These are phyloP conservation scores for Chenopodium berlandieri DNA, from an alignment of 148 eudicot species.

Conservation along the genomic window DNA sequence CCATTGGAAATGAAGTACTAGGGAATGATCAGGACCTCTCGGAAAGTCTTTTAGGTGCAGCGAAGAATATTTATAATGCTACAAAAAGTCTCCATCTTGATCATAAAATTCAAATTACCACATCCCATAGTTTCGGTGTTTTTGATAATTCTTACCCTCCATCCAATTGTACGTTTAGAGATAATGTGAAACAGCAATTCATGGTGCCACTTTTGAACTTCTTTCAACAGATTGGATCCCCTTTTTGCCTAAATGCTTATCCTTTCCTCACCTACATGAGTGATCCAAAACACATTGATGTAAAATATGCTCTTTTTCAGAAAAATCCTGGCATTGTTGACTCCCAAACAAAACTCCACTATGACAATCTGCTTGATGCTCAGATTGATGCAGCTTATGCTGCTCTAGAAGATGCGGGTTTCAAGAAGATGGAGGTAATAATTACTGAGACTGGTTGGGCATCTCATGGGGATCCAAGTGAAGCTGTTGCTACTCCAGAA, in stretches of 20 bases:
- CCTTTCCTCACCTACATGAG: constrained; percentile 69
- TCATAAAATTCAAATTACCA: constrained; percentile 49
- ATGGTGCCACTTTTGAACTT: constrained; percentile 61
- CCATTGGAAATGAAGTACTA: constrained; percentile 69
- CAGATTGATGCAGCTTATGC: constrained; percentile 83
- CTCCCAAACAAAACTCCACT: constrained; percentile 56
- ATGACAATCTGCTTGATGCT: constrained; percentile 87
- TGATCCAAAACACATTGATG: constrained; percentile 56
- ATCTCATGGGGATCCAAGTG: constrained; percentile 69
- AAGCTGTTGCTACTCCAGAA: constrained; percentile 58
- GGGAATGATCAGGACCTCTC: constrained; percentile 48
- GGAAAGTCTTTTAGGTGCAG: constrained; percentile 54
- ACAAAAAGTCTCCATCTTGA: constrained; percentile 48
- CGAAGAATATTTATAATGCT: constrained; percentile 57
- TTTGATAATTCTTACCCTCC: constrained; percentile 73
- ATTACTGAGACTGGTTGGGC: constrained; percentile 95
- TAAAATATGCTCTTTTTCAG: constrained; percentile 72
- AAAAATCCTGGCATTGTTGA: constrained; percentile 54
- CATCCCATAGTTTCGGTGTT: constrained; percentile 62
- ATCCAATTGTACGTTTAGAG: constrained; percentile 54
- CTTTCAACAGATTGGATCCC: constrained; percentile 54
- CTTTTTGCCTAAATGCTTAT: constrained; percentile 73
- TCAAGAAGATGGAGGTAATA: constrained; percentile 67
- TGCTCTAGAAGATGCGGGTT: constrained; percentile 77
- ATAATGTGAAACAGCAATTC: constrained; percentile 38